These are phyloP conservation scores for Xerocomus potaroensis DNA, from an alignment of 768 basidiomycete genomes.

Conservation along the genomic window DNA sequence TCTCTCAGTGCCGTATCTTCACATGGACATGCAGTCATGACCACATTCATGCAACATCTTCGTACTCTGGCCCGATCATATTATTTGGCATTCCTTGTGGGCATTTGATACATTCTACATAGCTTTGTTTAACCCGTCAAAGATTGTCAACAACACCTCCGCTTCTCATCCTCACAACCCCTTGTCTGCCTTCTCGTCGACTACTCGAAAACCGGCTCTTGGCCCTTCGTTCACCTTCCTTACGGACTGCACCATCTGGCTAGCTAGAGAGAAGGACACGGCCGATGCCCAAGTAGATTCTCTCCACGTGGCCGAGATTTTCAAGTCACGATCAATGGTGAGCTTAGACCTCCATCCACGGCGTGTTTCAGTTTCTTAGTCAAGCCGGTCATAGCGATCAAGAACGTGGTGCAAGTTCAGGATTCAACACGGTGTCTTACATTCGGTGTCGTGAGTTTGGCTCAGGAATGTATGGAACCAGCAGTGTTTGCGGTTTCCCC, in stretches of 20 bases:
- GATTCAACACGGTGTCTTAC: conserved; percentile 31
- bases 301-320: conserved; percentile 37
- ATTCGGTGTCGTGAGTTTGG: conserved; percentile 7
- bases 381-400: conserved; percentile 29
- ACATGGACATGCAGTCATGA: conserved; percentile 75
- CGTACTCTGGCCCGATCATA: conserved; percentile 44
- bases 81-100: conserved; percentile 50
- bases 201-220: conserved; percentile 60
- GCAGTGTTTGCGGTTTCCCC: not conserved
- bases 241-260: conserved; percentile 73
- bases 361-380: not conserved
- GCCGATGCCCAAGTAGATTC: conserved; percentile 14
- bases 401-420: conserved; percentile 39
- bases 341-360: not conserved
- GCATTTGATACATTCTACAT: conserved; percentile 20
- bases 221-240: conserved; percentile 73
- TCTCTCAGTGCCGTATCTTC: conserved; percentile 61
- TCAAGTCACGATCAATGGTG: conserved; percentile 43
- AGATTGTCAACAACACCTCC: conserved; percentile 64
- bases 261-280: conserved; percentile 32
- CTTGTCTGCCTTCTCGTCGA: conserved; percentile 31
- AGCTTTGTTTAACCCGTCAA: not conserved
- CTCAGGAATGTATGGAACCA: not conserved
- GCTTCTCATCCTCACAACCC: conserved; percentile 29
- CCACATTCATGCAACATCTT: conserved; percentile 63